Percentiles rank a stretch among this genome's conserved stretches.
These are phyloP conservation scores for Rhizopogon rudus DNA, from an alignment of 768 basidiomycete genomes.

Conservation along the genomic window DNA sequence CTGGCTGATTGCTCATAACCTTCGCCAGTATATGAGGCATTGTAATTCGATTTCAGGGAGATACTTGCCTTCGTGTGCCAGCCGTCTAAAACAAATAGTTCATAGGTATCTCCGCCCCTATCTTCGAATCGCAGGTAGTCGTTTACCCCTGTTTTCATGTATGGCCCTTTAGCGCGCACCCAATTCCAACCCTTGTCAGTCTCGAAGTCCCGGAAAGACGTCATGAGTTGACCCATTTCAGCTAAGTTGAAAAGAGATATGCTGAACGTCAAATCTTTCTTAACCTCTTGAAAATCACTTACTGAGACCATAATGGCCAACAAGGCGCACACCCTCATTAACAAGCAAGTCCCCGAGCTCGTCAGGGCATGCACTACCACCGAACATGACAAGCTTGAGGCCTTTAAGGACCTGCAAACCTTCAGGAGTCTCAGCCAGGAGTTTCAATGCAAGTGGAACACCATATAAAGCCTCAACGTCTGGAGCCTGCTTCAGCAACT, in stretches of 20 bases:
- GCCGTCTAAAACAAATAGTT: constrained; percentile 46
- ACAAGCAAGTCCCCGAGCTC: constrained; percentile 49
- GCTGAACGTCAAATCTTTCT: not conserved
- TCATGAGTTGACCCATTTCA: constrained; percentile 38
- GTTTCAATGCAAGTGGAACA: constrained; percentile 35
- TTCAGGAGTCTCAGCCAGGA: constrained; percentile 44
- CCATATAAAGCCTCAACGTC: constrained; percentile 28
- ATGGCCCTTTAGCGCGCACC: constrained; percentile 31
- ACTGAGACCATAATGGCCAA: constrained; percentile 46
- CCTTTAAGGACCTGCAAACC: constrained; percentile 35
- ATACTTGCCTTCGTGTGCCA: constrained; percentile 43
- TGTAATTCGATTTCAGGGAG: constrained; percentile 11
- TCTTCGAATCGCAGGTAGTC: constrained; percentile 40
- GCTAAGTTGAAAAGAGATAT: constrained; percentile 1
- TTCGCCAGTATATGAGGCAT: not conserved
- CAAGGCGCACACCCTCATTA: constrained; percentile 42
- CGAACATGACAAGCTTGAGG: constrained; percentile 47
- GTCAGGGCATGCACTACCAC: constrained; percentile 49
- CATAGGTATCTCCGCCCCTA: constrained; percentile 36
- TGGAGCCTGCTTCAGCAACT: constrained; percentile 30
- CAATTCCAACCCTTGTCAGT: constrained; percentile 56
- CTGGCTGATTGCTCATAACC: constrained; percentile 38
- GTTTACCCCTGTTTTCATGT: constrained; percentile 10
- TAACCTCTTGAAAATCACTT: constrained; percentile 15
- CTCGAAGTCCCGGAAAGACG: constrained; percentile 42